Base-by-base conservation (phyloP, 78 protist genomes). In the Cavenderia fasciculata region DNA sequence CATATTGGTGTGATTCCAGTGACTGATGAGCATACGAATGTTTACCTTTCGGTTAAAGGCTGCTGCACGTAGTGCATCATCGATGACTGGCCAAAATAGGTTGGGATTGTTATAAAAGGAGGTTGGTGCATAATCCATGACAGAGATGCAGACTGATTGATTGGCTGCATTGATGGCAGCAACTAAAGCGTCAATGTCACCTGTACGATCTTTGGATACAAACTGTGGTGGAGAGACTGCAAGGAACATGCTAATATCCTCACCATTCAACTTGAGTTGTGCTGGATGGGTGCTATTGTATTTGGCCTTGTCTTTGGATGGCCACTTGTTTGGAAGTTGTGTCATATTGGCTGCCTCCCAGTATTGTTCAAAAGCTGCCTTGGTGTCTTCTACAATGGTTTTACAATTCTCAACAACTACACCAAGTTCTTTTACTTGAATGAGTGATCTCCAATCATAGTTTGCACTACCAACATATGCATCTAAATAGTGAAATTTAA, bases 401-500 rank as follows among this genome's bases (percentile, higher is more conserved):
- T 82, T 46, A 69, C 96, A 93, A 44, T 94, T 59, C 34, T 47
- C 34, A 25, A 95, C 87, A 0, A 94, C 10, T 4, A 95, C 75
- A 54, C 97, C 97, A 18, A 96, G 82, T 34, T 96, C 97, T 62
- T 96, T 96, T 29, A 96, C 97, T 62, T 96, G 97, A 10, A 95
- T 44, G 18, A 96, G 59, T 29, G 97, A 86, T 31, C 96, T 57
- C 97, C 97, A 96, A 36, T 96, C 97, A n/a, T 82, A 66, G 54
- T 87, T 87, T 2, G 93, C 93, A 59, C 93, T 87, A 25, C 93
- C 93, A 12, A 87, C 34, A 40, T 87, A 87, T 4, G 76, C 85
- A 70, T 38, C 72, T 63, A 56, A 19, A 21, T 11, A 38, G 2
- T 10, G 5, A 27, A 34, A n/a, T n/a, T n/a, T n/a, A n/a, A n/a